Base-by-base conservation (phyloP, 768 basidiomycete species). In the Calocera viscosa region DNA sequence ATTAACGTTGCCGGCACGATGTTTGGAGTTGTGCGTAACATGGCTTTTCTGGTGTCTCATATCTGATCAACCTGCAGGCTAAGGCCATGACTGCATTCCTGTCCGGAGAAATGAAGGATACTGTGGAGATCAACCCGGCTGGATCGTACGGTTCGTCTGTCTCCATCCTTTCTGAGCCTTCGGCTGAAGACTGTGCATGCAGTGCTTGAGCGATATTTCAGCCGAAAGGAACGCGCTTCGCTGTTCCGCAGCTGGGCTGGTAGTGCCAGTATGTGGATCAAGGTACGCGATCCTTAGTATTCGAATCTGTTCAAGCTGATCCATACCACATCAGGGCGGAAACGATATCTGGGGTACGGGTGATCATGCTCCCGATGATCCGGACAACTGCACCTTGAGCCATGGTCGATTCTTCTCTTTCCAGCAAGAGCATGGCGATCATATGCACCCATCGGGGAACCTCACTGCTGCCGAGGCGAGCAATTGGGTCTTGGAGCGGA, bases 241-340 rank as follows among this genome's bases (percentile, higher is more conserved):
- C 80, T 99, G 12, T 97, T 99, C 80, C 82, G 92, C 32, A 90
- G 88, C 73, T 99, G 95, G 95, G 91, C 91, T 7, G 94, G 94
- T 34, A 89, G 91, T 70, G 92, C 89, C 26, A 90, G 90, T 70
- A 83, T 94, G 85, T 94, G 93, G 93, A 83, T 94, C 68, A 95
- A 94, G 83, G 90, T 85, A 73, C n/a, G 43, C 19, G n/a, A 49
- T 16, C 35, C n/a, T n/a, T 60, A 63, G 35, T 64, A 3, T 60
- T 28, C 19, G 63, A 22, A 1, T 32, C 11, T 40, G 49, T 28
- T 22, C 65, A 3, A 66, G 32, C 28, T 30, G 32, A 65, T 8
- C 8, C 7, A 64, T 41, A 10, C 39, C 22, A 3, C 30, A 26
- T 16, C 69, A 92, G 88, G 91, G 91, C 65, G 92, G 94, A 1